A percentile compares a stretch with the other conserved stretches of the same genome.
Conservation (phyloP, 2,329 filamentous ascomycete genomes). For the Aureobasidium lini region DNA sequence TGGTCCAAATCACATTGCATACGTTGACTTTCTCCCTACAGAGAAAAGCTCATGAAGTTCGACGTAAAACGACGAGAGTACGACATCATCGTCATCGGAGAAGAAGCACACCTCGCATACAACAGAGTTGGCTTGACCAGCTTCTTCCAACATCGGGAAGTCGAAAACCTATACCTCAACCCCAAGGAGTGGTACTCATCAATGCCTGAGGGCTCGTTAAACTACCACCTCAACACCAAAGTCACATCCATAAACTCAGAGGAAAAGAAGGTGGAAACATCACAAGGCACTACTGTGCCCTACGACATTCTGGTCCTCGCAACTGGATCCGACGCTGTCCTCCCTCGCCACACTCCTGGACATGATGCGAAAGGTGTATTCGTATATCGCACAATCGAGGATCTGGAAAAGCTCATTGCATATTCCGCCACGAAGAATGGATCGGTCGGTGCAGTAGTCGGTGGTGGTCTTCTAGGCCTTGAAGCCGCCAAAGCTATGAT, state of each 20-base stretch:
- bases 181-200: conserved; percentile 71
- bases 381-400: conserved; percentile 79
- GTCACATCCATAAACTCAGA: conserved; percentile 60
- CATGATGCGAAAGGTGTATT: conserved; percentile 78
- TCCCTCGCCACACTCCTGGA: conserved; percentile 65
- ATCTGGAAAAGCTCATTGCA: conserved; percentile 67
- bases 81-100: conserved; percentile 76
- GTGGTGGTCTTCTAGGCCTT: conserved; percentile 75
- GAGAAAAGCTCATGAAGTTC: conserved; percentile 82
- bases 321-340: conserved; percentile 76
- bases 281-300: conserved; percentile 58
- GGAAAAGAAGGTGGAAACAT: conserved; percentile 61
- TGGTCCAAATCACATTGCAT: no score
- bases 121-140: conserved; percentile 84
- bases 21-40: conserved; percentile 30
- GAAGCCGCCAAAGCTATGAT: conserved; percentile 91
- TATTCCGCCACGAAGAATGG: conserved; percentile 62
- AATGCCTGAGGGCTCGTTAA: conserved; percentile 59
- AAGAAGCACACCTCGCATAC: conserved; percentile 81
- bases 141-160: conserved; percentile 78
- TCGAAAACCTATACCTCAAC: conserved; percentile 84
- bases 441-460: conserved; percentile 67
- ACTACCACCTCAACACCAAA: conserved; percentile 66
- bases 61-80: conserved; percentile 70
- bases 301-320: conserved; percentile 81